Evolutionary conservation across 495 filamentous ascomycete species (phyloP).

Genomic region (Rostrohypoxylon terebratum): DNA sequence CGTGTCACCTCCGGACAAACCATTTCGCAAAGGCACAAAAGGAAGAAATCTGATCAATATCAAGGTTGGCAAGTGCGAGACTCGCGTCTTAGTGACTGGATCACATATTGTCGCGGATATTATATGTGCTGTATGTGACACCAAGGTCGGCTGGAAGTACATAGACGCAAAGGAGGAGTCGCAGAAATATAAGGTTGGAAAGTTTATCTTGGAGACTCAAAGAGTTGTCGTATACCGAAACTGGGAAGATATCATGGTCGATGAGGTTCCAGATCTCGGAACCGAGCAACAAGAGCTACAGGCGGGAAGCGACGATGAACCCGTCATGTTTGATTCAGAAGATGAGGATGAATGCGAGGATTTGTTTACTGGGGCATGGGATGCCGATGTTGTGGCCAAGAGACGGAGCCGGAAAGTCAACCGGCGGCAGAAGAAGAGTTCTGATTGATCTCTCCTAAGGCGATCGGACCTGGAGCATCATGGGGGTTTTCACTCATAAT

Average conservation of each 20-base stretch:
- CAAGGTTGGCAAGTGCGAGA: conserved; percentile 65
- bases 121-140: conserved; percentile 67
- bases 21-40: conserved; percentile 41
- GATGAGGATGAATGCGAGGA: conserved; percentile 98
- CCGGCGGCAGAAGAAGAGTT: conserved; percentile 32
- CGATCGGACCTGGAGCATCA: conserved; percentile 3
- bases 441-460: conserved; percentile 2
- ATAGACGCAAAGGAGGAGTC: conserved; percentile 81
- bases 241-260: conserved; percentile 70
- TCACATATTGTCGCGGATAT: conserved; percentile 73
- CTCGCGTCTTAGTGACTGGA: conserved; percentile 82
- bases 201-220: conserved; percentile 93
- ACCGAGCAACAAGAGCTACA: conserved; percentile 16
- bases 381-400: conserved; percentile 71
- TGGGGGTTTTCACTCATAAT: conserved; percentile 18
- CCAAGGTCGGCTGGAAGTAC: conserved; percentile 92
- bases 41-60: conserved; percentile 58
- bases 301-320: conserved; percentile 41
- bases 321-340: conserved; percentile 83
- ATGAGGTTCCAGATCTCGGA: conserved; percentile 36
- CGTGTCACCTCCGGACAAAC: conserved; percentile 66
- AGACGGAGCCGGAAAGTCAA: conserved; percentile 69
- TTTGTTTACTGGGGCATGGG: conserved; percentile 90
- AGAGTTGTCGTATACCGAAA: conserved; percentile 71
- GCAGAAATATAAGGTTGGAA: conserved; percentile 94